phyloP scores from a whole-genome alignment of 495 filamentous ascomycete genomes.

The Neohortaea acidophila region DNA sequence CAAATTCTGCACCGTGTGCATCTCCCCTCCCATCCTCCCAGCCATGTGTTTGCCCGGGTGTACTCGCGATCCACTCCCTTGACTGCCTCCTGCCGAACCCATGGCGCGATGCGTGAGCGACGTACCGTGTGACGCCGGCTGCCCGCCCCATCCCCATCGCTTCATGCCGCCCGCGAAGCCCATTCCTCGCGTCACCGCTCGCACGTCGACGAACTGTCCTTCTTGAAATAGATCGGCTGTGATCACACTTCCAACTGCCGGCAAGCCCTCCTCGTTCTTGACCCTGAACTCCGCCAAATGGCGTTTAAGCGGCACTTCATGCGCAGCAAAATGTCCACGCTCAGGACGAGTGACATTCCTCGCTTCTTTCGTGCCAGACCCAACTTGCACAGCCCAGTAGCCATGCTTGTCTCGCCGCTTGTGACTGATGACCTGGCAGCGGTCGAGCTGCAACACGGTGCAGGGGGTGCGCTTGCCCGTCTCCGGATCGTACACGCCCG shows the following conservation, averaged over 20 bases:
- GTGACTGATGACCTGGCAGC: conserved; percentile 69
- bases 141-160: conserved; percentile 70
- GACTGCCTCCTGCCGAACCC: conserved; percentile 71
- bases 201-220: conserved; percentile 80
- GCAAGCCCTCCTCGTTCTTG: conserved; percentile 51
- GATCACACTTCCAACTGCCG: conserved; percentile 56
- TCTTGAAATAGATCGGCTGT: conserved; percentile 73
- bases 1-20: conserved; percentile 76
- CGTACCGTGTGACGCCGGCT: conserved; percentile 86
- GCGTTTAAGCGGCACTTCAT: conserved; percentile 65
- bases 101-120: conserved; percentile 81
- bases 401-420: conserved; percentile 71
- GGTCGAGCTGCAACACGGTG: conserved; percentile 87
- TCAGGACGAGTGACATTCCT: conserved; percentile 62
- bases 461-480: conserved; percentile 67
- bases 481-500: conserved; percentile 61
- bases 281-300: conserved; percentile 76
- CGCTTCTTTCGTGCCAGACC: conserved; percentile 58
- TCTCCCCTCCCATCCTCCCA: conserved; percentile 79
- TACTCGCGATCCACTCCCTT: conserved; percentile 84
- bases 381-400: conserved; percentile 86
- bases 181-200: conserved; percentile 62
- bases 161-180: conserved; percentile 98
- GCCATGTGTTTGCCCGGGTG: conserved; percentile 95
- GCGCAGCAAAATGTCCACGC: conserved; percentile 69